Base-by-base conservation (phyloP, 495 filamentous ascomycete species). In the Aspergillus incahuasiensis region DNA sequence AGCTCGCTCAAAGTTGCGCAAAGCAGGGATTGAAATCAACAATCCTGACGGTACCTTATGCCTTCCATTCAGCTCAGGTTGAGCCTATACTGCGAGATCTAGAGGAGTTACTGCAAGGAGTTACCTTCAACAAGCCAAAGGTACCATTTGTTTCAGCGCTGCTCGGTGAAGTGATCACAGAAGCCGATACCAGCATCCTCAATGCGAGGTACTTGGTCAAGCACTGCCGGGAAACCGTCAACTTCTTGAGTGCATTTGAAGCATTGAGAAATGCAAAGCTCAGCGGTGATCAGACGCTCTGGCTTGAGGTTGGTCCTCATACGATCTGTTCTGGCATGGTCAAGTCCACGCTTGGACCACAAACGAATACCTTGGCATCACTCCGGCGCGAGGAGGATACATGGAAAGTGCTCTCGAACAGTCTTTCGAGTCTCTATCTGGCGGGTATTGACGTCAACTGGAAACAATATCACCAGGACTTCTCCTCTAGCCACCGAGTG, bases 391-490 rank as follows among this genome's bases (percentile, higher is more conserved):
- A 76, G 11, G 75, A 79, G 60, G 78, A 85, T 56, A 64, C 70
- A 15, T 95, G 86, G 81, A 83, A 84, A 66, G 81, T 81, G 3
- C 72, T 95, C 0, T 77, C 79, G 0, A 68, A 68, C 22, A 85
- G 77, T 35, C 66, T 92, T 15, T 74, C 78, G 9, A 72, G 80
- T 5, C 74, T 94, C 6, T 82, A 92, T 65, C 63, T 75, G 13
- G 76, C 75, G 15, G 89, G 91, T 8, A 62, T 88, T 40, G 81
- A 86, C 22, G 67, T 94, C 54, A 70, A 83, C 67, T 96, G 89
- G 86, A 84, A 82, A 56, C 89, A 91, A 65, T 90, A 85, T 63
- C 88, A 92, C 70, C 78, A 81, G 20, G 86, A 89, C 64, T 92
- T 89, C 63, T 67, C 68, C 42, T 59, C 74, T 8, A 79, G 74